Conservation (phyloP, 495 filamentous ascomycete species). For the Echria macrotheca region DNA sequence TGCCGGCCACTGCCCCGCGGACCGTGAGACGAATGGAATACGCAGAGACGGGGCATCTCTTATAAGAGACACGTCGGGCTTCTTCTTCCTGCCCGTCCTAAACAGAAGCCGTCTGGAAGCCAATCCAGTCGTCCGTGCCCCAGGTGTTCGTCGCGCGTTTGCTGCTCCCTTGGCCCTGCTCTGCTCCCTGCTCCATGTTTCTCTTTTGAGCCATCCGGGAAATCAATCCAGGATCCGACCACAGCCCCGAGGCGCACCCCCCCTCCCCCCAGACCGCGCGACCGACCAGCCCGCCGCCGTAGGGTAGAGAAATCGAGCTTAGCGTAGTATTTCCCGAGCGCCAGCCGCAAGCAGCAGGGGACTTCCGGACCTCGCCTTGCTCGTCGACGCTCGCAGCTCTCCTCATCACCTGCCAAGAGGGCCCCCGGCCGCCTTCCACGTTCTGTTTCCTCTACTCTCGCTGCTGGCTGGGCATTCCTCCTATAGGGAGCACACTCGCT, state of each 20-base stretch:
- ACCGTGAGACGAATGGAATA: background rate
- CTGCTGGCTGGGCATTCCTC: no score
- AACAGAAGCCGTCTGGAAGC: no score
- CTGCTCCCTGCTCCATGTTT: background rate
- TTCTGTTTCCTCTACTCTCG: no score
- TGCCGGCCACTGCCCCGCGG: no score
- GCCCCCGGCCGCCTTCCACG: background rate
- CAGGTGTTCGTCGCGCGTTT: slow-evolving; percentile 1
- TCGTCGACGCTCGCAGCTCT: background rate
- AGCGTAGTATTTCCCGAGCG: slow-evolving; percentile 3
- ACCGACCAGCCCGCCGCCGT: background rate
- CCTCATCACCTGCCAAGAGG: slow-evolving; percentile 4
- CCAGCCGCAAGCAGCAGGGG: slow-evolving; percentile 7
- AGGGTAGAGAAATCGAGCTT: no score
- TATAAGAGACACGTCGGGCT: slow-evolving; percentile 6
- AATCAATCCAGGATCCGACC: slow-evolving; percentile 4
- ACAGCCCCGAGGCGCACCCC: background rate
- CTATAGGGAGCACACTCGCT: slow-evolving; percentile 11
- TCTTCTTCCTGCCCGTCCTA: background rate
- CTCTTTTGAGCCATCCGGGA: slow-evolving; percentile 5
- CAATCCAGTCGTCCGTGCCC: background rate
- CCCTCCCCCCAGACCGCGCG: background rate
- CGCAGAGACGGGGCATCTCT: no score
- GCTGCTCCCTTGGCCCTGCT: background rate
- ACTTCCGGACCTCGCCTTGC: slow-evolving; percentile 3